Conservation (phyloP, 768 basidiomycete genomes). For the Sarcodon aspratus region DNA sequence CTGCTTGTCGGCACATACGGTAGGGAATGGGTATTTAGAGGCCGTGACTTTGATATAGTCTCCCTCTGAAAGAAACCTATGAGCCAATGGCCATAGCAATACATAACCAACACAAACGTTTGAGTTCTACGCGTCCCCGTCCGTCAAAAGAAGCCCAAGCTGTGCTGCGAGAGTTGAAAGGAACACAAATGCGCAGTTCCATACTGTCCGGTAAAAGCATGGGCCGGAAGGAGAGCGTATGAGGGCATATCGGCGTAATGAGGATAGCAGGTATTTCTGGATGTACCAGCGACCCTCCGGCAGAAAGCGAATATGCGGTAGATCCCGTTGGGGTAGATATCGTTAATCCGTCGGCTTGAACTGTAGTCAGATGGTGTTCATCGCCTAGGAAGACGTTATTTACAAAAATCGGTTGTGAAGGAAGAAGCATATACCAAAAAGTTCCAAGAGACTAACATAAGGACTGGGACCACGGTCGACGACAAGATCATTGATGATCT, state of each 20-base stretch:
- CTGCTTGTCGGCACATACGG: conserved; percentile 95
- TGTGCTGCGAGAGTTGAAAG: conserved; percentile 94
- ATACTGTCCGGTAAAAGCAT: conserved; percentile 98
- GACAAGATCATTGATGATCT: conserved; percentile 92
- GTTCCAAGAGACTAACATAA: conserved; percentile 89
- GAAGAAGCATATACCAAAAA: conserved; percentile 65
- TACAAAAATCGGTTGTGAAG: not conserved
- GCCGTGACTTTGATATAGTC: conserved; percentile 99
- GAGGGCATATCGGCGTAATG: conserved; percentile 96
- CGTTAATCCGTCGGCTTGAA: conserved; percentile 93
- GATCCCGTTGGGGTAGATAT: conserved; percentile 96
- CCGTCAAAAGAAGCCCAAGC: conserved; percentile 99
- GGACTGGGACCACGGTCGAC: conserved; percentile 98
- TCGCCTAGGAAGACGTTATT: conserved; percentile 49
- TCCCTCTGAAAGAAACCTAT: conserved; percentile 55
- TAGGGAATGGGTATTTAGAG: conserved; percentile 96
- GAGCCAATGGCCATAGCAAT: not conserved
- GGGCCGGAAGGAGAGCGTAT: conserved; percentile 95
- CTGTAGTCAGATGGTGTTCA: conserved; percentile 98
- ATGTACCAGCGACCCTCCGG: conserved; percentile 94
- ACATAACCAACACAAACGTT: conserved; percentile 48
- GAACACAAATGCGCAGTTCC: conserved; percentile 97
- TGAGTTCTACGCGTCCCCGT: conserved; percentile 88
- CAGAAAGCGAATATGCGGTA: conserved; percentile 96
- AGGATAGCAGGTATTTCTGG: conserved; percentile 95